Conservation (phyloP, 2,329 filamentous ascomycete genomes). For the Clonostachys rhizophaga region DNA sequence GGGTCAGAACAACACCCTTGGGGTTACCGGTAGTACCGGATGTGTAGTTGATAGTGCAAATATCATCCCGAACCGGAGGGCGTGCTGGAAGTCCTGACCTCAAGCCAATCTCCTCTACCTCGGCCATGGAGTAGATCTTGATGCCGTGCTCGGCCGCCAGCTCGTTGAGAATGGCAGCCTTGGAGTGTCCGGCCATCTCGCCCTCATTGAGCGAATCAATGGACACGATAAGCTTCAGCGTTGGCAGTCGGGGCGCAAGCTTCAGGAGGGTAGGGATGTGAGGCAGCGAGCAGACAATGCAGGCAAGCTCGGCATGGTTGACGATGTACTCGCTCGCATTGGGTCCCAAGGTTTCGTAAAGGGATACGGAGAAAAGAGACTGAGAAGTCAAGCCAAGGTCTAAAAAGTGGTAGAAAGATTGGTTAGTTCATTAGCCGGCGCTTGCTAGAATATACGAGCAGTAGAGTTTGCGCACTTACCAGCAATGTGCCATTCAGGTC, state of each 20-base stretch:
- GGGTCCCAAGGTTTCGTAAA: constrained; percentile 93
- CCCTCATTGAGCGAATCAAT: constrained; percentile 79
- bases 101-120: constrained; percentile 79
- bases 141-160: constrained; percentile 73
- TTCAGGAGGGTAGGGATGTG: constrained; percentile 81
- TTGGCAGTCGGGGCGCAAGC: constrained; percentile 69
- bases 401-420: constrained; percentile 17
- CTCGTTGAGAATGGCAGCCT: constrained; percentile 70
- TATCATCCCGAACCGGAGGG: constrained; percentile 68
- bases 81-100: constrained; percentile 65
- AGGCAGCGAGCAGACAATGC: constrained; percentile 72
- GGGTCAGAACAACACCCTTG: constrained; percentile 80
- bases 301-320: constrained; percentile 76
- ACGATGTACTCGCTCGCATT: constrained; percentile 94
- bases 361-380: constrained; percentile 81
- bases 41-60: constrained; percentile 88
- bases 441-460: not conserved
- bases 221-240: constrained; percentile 82
- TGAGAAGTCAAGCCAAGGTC: constrained; percentile 87
- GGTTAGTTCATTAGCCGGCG: not conserved
- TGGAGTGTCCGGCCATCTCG: constrained; percentile 73
- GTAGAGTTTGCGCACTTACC: constrained; percentile 38
- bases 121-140: constrained; percentile 70
- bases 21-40: constrained; percentile 80
- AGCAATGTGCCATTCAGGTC: constrained; percentile 82